phyloP scores from a whole-genome alignment of 2,329 filamentous ascomycete species.

The Periconia sp. region DNA sequence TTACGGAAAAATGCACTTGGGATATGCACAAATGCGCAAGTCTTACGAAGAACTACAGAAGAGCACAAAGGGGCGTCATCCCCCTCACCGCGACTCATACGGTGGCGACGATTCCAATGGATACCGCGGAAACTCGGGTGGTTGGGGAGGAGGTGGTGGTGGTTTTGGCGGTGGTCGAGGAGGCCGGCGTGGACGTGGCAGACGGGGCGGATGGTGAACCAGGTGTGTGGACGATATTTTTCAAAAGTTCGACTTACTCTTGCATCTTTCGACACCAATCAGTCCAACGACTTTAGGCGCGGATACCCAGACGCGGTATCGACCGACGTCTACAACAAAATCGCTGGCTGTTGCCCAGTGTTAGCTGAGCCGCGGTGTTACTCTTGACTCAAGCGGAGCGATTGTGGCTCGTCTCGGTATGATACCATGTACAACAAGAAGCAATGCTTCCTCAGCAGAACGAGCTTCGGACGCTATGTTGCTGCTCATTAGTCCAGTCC shows the following conservation, averaged over 20 bases:
- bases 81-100: conserved; percentile 53
- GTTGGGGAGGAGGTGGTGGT: conserved; percentile 17
- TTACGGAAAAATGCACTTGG: conserved; percentile 98
- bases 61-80: conserved; percentile 74
- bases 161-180: conserved; percentile 25
- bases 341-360: conserved; percentile 2
- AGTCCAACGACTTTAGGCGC: conserved; percentile 13
- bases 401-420: background rate
- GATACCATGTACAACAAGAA: background rate
- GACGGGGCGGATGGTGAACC: conserved; percentile 35
- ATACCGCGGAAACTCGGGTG: conserved; percentile 22
- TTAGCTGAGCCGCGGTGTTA: background rate
- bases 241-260: conserved; percentile 36
- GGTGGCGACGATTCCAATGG: conserved; percentile 28
- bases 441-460: conserved; percentile 4
- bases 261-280: background rate
- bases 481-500: conserved; percentile 23
- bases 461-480: conserved; percentile 7
- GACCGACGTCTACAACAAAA: conserved; percentile 25
- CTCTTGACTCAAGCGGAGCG: background rate
- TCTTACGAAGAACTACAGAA: conserved; percentile 84
- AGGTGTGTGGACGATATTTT: conserved; percentile 40
- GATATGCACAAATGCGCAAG: conserved; percentile 97
- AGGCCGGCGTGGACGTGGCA: conserved; percentile 29
- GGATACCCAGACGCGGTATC: conserved; percentile 17